Percentiles rank a stretch among this genome's conserved stretches.
Conservation (phyloP, 1,284 basidiomycete genomes). For the Hymenochaete sp. region DNA sequence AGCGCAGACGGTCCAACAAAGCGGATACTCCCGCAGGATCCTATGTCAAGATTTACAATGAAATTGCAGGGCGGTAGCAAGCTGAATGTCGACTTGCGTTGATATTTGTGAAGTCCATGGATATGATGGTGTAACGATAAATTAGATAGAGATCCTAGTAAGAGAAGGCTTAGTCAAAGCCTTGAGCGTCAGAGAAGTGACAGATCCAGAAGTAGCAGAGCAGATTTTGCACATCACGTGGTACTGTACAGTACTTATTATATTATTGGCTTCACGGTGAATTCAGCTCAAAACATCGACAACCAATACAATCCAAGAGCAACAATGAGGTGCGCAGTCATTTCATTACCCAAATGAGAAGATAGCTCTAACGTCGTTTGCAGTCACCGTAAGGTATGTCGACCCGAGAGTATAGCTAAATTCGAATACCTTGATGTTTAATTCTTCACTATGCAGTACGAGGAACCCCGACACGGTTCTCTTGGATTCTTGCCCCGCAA, state of each 20-base stretch:
- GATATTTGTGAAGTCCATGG: constrained; percentile 30
- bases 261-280: too few relatives aligned
- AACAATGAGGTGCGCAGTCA: constrained; percentile 19
- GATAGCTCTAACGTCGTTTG: too few relatives aligned
- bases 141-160: too few relatives aligned
- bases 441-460: constrained; percentile 66
- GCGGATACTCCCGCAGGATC: constrained; percentile 56
- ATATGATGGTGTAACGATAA: neutral
- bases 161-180: too few relatives aligned
- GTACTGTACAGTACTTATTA: neutral
- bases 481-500: constrained; percentile 92
- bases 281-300: too few relatives aligned
- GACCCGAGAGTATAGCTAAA: neutral
- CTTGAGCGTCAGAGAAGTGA: neutral
- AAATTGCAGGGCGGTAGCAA: constrained; percentile 5
- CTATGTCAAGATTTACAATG: constrained; percentile 26
- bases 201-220: neutral
- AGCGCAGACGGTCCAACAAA: constrained; percentile 52
- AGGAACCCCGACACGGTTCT: constrained; percentile 92
- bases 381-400: constrained; percentile 19
- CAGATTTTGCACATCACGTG: constrained; percentile 7
- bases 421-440: neutral
- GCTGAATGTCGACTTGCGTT: constrained; percentile 23
- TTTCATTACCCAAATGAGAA: too few relatives aligned
- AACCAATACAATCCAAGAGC: too few relatives aligned